phyloP scores from a whole-genome alignment of 202 grass and related monocot species.

The Setaria viridis region DNA sequence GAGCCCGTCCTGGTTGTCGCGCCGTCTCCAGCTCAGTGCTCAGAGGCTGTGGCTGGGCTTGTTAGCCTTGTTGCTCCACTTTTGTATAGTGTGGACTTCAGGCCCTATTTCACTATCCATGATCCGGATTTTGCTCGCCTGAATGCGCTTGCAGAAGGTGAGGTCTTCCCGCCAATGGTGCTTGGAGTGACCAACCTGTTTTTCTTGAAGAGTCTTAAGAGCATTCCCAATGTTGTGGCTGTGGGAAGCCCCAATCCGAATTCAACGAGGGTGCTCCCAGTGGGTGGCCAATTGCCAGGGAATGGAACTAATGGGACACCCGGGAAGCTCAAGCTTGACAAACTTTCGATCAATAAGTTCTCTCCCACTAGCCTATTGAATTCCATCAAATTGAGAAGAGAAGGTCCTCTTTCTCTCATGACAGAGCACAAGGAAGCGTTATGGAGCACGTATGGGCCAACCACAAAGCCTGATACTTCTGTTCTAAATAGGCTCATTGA shows the following conservation, averaged over 20 bases:
- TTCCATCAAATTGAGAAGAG: slow-evolving; percentile 86
- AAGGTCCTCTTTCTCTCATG: slow-evolving; percentile 95
- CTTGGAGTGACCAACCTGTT: slow-evolving; percentile 97
- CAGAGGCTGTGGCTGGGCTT: slow-evolving; percentile 82
- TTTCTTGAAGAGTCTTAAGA: slow-evolving; percentile 88
- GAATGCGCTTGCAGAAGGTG: slow-evolving; percentile 74
- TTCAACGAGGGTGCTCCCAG: slow-evolving; percentile 68
- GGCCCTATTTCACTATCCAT: slow-evolving; percentile 97
- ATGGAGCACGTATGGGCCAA: slow-evolving; percentile 76
- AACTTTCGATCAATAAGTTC: slow-evolving; percentile 79
- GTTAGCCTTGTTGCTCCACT: slow-evolving; percentile 94
- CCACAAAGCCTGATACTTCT: slow-evolving; percentile 88
- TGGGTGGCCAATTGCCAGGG: slow-evolving; percentile 34
- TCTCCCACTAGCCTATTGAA: slow-evolving; percentile 86
- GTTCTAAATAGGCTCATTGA: slow-evolving; percentile 92
- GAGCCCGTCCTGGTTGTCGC: slow-evolving; percentile 80
- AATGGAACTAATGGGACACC: slow-evolving; percentile 52
- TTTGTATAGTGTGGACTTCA: slow-evolving; percentile 81
- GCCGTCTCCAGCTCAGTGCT: slow-evolving; percentile 89
- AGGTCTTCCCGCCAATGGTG: slow-evolving; percentile 81
- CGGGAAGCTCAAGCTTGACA: slow-evolving; percentile 74
- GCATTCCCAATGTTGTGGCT: slow-evolving; percentile 78
- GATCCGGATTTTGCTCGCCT: slow-evolving; percentile 88
- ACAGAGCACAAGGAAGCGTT: slow-evolving; percentile 95
- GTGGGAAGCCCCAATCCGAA: slow-evolving; percentile 84